Conservation (phyloP, 768 basidiomycete genomes). For the Russula lepida region DNA sequence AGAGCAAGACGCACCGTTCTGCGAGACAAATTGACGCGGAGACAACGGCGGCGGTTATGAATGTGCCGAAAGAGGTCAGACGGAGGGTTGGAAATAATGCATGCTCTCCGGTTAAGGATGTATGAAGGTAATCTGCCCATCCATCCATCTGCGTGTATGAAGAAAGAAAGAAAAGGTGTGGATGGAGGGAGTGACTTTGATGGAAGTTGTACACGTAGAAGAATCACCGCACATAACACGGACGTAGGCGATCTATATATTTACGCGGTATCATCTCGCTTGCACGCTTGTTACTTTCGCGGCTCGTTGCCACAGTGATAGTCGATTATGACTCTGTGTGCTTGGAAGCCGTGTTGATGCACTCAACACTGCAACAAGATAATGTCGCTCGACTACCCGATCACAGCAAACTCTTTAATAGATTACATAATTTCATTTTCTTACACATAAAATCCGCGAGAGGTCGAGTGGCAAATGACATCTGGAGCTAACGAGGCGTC, state of each 20-base stretch:
- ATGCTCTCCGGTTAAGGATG: conserved; percentile 38
- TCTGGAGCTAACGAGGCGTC: background rate
- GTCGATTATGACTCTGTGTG: no score
- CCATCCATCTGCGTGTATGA: conserved; percentile 32
- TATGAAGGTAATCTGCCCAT: conserved; percentile 41
- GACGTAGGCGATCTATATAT: background rate
- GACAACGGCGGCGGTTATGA: conserved; percentile 40
- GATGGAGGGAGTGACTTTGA: no score
- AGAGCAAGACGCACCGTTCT: conserved; percentile 51
- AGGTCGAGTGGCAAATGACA: background rate
- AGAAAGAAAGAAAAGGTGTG: no score
- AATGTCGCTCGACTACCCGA: no score
- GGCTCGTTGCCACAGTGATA: background rate
- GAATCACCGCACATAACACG: background rate
- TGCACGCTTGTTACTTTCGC: background rate
- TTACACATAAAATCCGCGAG: background rate
- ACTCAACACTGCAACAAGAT: no score
- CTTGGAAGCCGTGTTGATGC: no score
- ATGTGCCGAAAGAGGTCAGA: conserved; percentile 42
- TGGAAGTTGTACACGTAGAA: background rate
- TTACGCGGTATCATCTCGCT: background rate
- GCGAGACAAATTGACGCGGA: conserved; percentile 40
- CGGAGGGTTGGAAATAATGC: conserved; percentile 35
- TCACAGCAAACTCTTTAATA: no score
- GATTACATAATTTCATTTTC: background rate